A percentile compares a stretch with the other conserved stretches of the same genome.
Evolutionary conservation across 2,329 filamentous ascomycete genomes (phyloP).

Genomic region (Aspergillus fischeri): DNA sequence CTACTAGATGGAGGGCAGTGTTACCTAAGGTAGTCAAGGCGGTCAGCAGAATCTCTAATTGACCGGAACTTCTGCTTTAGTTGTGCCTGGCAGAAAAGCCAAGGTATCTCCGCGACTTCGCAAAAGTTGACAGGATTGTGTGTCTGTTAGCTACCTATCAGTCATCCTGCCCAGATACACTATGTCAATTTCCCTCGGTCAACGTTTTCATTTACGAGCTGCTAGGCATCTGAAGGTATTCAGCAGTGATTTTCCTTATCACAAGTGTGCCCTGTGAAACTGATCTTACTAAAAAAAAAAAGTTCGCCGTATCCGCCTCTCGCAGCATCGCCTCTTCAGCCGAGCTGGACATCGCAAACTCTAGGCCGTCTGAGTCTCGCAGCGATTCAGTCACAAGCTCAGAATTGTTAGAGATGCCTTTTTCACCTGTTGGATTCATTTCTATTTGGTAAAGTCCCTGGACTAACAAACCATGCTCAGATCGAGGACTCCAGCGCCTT

Average conservation of each 20-base stretch:
- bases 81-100: not conserved
- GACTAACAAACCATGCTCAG: slow-evolving; percentile 10
- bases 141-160: not conserved
- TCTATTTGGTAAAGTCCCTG: not conserved
- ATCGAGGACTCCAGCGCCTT: slow-evolving; percentile 8
- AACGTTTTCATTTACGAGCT: slow-evolving; percentile 19
- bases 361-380: not conserved
- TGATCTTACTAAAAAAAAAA: not conserved
- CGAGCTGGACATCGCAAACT: not conserved
- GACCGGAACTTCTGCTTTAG: not conserved
- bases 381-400: not conserved
- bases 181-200: not conserved
- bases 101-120: not conserved
- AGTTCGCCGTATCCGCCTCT: slow-evolving; percentile 1
- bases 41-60: not conserved
- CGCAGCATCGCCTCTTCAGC: slow-evolving; percentile 2
- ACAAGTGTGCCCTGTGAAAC: not conserved
- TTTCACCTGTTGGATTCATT: not conserved
- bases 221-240: slow-evolving; percentile 20
- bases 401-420: not conserved
- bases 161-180: not conserved
- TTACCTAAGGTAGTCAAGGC: not conserved
- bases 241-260: too few species aligned
- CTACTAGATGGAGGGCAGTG: not conserved
- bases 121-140: not conserved